These are phyloP conservation scores for Cytospora piceicola DNA, from an alignment of 2,329 filamentous ascomycete species.

Conservation along the genomic window DNA sequence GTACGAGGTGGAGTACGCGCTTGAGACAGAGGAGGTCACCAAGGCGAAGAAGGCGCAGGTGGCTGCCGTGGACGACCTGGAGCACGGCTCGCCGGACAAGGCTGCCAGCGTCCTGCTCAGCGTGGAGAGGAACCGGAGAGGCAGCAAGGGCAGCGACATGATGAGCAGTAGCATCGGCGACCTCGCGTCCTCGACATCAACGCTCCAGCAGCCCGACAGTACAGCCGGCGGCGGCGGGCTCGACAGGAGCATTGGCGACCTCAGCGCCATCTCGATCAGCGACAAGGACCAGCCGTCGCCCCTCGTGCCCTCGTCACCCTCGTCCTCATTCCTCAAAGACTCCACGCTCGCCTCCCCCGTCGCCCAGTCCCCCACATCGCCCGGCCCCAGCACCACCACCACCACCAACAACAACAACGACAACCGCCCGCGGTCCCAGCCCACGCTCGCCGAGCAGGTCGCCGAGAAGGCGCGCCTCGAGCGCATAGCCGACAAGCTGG, in stretches of 20 bases:
- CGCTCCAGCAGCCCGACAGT: conserved; percentile 32
- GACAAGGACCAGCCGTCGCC: conserved; percentile 33
- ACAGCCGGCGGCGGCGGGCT: conserved; percentile 20
- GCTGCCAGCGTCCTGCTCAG: conserved; percentile 29
- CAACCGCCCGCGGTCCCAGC: conserved; percentile 32
- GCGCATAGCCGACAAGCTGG: conserved; percentile 59
- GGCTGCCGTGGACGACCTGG: conserved; percentile 26
- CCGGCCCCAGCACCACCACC: no score
- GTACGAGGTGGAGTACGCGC: conserved; percentile 74
- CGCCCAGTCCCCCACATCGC: conserved; percentile 26
- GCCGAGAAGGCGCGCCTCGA: conserved; percentile 65
- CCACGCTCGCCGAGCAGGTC: conserved; percentile 56
- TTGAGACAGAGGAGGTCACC: conserved; percentile 66
- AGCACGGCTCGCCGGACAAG: conserved; percentile 26
- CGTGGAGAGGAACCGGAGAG: conserved; percentile 30
- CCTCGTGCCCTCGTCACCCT: conserved; percentile 32
- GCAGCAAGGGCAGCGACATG: conserved; percentile 23
- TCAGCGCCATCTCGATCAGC: conserved; percentile 30
- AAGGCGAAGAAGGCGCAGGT: conserved; percentile 37
- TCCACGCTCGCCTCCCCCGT: conserved; percentile 18
- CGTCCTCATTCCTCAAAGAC: conserved; percentile 30
- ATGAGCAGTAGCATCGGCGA: conserved; percentile 26
- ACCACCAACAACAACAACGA: conserved; percentile 31
- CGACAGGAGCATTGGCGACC: conserved; percentile 32
- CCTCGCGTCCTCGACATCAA: conserved; percentile 32